Evolutionary conservation across 2,329 filamentous ascomycete species (phyloP).

Genomic region (Juglanconis juglandina): DNA sequence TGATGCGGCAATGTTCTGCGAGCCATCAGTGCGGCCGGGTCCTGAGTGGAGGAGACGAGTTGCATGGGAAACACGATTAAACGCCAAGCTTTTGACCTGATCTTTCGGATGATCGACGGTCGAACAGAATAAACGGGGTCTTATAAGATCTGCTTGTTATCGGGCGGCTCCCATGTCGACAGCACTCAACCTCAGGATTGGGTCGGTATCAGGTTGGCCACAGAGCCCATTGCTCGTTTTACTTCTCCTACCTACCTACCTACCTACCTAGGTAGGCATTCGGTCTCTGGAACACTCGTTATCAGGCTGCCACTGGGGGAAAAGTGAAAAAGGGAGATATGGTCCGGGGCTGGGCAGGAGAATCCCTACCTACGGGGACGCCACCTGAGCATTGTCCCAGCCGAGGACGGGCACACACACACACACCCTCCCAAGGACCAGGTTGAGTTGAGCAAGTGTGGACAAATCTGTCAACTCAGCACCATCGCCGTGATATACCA

Average conservation of each 20-base stretch:
- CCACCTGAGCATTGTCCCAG: background rate
- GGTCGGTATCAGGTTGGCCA: background rate
- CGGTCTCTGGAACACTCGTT: too few relatives aligned
- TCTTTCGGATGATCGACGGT: slow-evolving; percentile 9
- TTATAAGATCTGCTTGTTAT: slow-evolving; percentile 10
- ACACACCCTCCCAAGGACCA: background rate
- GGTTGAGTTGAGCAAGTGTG: background rate
- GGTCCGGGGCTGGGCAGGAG: background rate
- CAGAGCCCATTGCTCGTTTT: too few relatives aligned
- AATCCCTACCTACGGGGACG: background rate
- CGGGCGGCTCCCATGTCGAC: background rate
- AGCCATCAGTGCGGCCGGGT: slow-evolving; percentile 8
- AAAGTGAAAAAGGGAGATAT: background rate
- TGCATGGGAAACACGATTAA: slow-evolving; percentile 4
- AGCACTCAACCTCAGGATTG: background rate
- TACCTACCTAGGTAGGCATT: too few relatives aligned
- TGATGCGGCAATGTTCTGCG: background rate
- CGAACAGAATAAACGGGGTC: background rate
- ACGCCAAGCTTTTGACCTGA: slow-evolving; percentile 7
- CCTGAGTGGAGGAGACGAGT: background rate
- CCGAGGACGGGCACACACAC: background rate
- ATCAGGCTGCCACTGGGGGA: background rate
- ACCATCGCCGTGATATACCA: background rate
- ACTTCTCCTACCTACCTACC: too few relatives aligned
- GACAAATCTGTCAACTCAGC: too few relatives aligned